phyloP scores from a whole-genome alignment of 345 rosid genomes.

The Eucalyptus guilfoylei region DNA sequence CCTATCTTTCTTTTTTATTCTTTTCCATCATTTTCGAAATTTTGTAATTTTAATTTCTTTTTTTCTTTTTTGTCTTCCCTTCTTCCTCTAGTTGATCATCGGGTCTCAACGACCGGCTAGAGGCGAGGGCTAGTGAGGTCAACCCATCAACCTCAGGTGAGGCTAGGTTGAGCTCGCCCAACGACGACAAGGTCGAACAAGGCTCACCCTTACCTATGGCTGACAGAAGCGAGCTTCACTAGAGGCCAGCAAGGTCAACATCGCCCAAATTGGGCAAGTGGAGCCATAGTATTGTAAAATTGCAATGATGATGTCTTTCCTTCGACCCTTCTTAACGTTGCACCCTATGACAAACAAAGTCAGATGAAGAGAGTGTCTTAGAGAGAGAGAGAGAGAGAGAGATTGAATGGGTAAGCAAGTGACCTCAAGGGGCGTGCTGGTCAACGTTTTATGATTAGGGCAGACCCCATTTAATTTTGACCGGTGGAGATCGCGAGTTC shows the following conservation, averaged over 20 bases:
- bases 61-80: rapidly evolving
- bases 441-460: neutral
- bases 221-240: rapidly evolving
- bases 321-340: neutral
- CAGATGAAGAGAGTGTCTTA: neutral
- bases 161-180: too few relatives aligned
- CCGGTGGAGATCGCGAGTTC: neutral
- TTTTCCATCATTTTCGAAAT: neutral
- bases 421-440: neutral
- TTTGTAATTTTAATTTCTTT: too few relatives aligned
- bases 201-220: neutral
- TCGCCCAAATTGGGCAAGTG: neutral
- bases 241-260: rapidly evolving
- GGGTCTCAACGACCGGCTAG: rapidly evolving
- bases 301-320: neutral
- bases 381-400: neutral
- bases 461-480: neutral
- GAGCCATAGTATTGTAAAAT: neutral
- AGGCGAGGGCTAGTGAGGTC: rapidly evolving
- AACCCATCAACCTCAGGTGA: rapidly evolving
- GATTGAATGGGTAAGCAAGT: neutral
- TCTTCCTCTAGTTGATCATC: neutral
- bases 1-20: neutral
- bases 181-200: rapidly evolving
- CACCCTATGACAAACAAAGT: neutral